Conservation (phyloP, 192 early-diverging fungal genomes). For the Coemansia sp. region DNA sequence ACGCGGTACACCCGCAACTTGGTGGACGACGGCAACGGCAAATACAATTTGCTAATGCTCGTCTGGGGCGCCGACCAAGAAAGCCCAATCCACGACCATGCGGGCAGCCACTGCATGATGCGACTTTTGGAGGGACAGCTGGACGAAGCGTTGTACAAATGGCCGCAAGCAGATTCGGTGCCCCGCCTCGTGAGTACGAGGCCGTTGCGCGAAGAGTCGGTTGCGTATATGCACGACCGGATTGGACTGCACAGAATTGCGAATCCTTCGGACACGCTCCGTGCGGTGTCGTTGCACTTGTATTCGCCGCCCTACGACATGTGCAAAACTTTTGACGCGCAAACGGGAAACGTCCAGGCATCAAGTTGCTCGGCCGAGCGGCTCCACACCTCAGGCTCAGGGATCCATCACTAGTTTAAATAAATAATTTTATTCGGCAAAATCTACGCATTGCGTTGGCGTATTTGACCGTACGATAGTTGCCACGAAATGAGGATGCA, state of each 20-base stretch:
- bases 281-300: conserved; percentile 84
- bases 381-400: background rate
- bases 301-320: conserved; percentile 85
- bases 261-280: conserved; percentile 58
- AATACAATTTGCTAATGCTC: conserved; percentile 89
- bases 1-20: conserved; percentile 82
- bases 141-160: conserved; percentile 73
- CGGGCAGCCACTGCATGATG: conserved; percentile 88
- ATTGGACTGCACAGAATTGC: conserved; percentile 83
- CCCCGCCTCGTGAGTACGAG: conserved; percentile 44
- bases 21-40: conserved; percentile 87
- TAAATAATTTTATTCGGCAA: conserved; percentile 1
- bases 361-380: conserved; percentile 34
- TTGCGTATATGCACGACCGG: conserved; percentile 88
- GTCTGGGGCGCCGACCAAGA: conserved; percentile 75
- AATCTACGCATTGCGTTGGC: conserved; percentile 13
- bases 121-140: conserved; percentile 83
- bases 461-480: conserved; percentile 29
- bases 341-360: conserved; percentile 55
- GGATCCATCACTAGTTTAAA: background rate
- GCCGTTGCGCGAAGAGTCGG: conserved; percentile 57
- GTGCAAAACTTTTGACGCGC: conserved; percentile 82
- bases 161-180: conserved; percentile 48
- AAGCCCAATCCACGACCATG: conserved; percentile 90
- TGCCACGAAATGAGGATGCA: conserved; percentile 83